phyloP scores from a whole-genome alignment of 129 eudicot species.

The Centella asiatica region DNA sequence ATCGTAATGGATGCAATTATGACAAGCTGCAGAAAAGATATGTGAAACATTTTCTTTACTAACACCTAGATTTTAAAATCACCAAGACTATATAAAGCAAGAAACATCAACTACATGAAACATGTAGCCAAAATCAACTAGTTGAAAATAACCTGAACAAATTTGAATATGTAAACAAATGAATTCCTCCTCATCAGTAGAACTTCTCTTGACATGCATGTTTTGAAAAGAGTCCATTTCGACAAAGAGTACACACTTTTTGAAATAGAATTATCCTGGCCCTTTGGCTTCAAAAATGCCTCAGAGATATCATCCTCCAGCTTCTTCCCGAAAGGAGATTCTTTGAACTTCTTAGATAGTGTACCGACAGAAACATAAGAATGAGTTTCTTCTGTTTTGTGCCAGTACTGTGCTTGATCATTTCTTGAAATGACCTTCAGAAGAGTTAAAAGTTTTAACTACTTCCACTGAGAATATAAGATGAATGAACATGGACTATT shows the following conservation, averaged over 20 bases:
- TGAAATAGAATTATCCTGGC: constrained; percentile 36
- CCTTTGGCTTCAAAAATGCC: constrained; percentile 31
- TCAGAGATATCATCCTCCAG: constrained; percentile 30
- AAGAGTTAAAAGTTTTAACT: not conserved
- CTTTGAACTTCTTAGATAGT: constrained; percentile 37
- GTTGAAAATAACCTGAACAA: constrained; percentile 38
- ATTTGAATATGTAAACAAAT: constrained; percentile 48
- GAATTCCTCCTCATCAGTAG: constrained; percentile 61
- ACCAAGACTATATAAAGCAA: no score
- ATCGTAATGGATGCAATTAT: constrained; percentile 29
- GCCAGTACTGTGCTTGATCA: constrained; percentile 67
- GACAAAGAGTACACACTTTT: constrained; percentile 44
- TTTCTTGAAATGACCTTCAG: constrained; percentile 57
- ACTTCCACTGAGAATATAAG: not conserved
- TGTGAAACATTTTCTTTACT: not conserved
- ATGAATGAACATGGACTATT: not conserved
- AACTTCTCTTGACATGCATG: constrained; percentile 58
- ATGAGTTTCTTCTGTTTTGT: constrained; percentile 21
- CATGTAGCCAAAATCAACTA: not conserved
- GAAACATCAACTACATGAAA: not conserved
- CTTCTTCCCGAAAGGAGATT: constrained; percentile 35
- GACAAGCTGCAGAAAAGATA: constrained; percentile 23
- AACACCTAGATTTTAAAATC: not conserved
- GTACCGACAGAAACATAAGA: constrained; percentile 32
- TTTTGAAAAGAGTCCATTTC: constrained; percentile 52